Percentiles rank a stretch among this genome's conserved stretches.
phyloP scores from a whole-genome alignment of 2,329 filamentous ascomycete genomes.

The Microsporum audouinii region DNA sequence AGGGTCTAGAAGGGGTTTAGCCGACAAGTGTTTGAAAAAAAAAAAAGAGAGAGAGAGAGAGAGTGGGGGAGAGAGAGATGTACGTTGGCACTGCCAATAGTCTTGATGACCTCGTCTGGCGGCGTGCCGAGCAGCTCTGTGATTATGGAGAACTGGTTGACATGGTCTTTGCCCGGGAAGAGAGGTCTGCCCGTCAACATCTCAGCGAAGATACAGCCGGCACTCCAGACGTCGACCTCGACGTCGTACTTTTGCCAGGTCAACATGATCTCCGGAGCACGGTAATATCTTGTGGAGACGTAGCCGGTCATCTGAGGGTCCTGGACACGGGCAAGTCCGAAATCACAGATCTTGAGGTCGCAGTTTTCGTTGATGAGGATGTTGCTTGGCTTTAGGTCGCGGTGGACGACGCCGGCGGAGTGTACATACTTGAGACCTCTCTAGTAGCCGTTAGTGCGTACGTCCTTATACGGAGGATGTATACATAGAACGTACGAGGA shows the following conservation, averaged over 20 bases:
- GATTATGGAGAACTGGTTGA: constrained; percentile 99
- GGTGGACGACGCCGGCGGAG: constrained; percentile 93
- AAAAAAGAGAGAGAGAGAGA: background rate
- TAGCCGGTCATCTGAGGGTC: constrained; percentile 99
- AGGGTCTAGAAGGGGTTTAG: constrained; percentile 52
- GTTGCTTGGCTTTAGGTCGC: constrained; percentile 96
- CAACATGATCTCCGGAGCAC: constrained; percentile 98
- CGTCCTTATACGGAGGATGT: background rate
- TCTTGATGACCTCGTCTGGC: constrained; percentile 96
- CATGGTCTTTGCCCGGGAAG: constrained; percentile 97
- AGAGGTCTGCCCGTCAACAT: constrained; percentile 91
- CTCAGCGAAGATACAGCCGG: constrained; percentile 96
- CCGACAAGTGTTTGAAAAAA: background rate
- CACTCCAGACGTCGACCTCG: constrained; percentile 98
- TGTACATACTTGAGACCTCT: constrained; percentile 98
- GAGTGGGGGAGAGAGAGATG: constrained; percentile 24
- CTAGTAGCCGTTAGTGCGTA: constrained; percentile 36
- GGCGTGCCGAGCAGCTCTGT: constrained; percentile 93
- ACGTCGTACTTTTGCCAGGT: constrained; percentile 99
- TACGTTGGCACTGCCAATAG: constrained; percentile 95
- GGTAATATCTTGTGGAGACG: constrained; percentile 96
- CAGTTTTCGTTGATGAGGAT: constrained; percentile 99
- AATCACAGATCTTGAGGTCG: constrained; percentile 98
- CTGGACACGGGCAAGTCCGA: constrained; percentile 91
- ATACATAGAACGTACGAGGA: constrained; percentile 56